phyloP scores from a whole-genome alignment of 169 alveolate species.

The Cryptosporidium meleagridis region DNA sequence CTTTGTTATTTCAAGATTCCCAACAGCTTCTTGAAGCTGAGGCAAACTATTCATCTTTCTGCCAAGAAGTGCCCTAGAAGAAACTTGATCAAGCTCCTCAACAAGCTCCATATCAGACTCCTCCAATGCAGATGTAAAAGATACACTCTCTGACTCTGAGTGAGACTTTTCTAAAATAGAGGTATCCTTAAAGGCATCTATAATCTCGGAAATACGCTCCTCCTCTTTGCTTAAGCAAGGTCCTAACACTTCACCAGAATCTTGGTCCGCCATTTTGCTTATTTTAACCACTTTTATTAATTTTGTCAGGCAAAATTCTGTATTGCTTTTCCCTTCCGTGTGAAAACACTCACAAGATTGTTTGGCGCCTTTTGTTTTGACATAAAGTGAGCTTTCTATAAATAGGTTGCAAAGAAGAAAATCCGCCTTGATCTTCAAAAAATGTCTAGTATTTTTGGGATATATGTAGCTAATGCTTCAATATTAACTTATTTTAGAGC shows the following conservation, averaged over 20 bases:
- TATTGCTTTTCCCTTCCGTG: background rate
- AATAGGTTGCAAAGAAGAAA: background rate
- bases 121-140: constrained; percentile 65
- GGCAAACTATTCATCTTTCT: constrained; percentile 45
- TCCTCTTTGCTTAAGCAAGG: constrained; percentile 35
- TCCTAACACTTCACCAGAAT: background rate
- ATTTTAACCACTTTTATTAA: background rate
- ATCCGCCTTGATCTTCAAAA: background rate
- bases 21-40: background rate
- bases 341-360: constrained; percentile 25
- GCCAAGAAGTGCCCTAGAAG: background rate
- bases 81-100: constrained; percentile 34
- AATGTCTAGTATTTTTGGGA: background rate
- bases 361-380: constrained; percentile 38
- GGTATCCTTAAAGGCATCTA: constrained; percentile 59
- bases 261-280: constrained; percentile 23
- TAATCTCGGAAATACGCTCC: constrained; percentile 38
- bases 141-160: constrained; percentile 67
- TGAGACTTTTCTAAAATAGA: constrained; percentile 44
- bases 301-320: background rate
- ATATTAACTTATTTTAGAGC: background rate
- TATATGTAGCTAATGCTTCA: background rate
- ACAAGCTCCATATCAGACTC: constrained; percentile 64
- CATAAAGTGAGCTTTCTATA: background rate
- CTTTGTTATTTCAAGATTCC: background rate